Conservation (phyloP, 768 basidiomycete genomes). For the Leccinum arenicola region DNA sequence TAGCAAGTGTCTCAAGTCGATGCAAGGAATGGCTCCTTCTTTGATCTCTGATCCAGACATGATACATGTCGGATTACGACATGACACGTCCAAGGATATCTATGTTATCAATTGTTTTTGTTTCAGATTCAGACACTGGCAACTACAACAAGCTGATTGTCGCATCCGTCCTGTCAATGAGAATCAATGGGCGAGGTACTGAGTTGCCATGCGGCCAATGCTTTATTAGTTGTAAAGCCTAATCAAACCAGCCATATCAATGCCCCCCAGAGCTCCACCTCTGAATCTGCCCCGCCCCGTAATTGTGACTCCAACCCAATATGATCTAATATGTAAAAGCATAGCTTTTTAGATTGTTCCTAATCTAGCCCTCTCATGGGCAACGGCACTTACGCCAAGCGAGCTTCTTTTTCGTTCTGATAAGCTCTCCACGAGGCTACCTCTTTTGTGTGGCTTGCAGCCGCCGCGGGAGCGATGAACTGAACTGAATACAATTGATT, state of each 20-base stretch:
- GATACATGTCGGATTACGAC: constrained; percentile 7
- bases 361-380: background rate
- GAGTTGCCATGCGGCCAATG: background rate
- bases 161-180: background rate
- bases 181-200: background rate
- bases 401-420: background rate
- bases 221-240: background rate
- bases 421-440: background rate
- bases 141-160: background rate
- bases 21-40: background rate
- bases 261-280: background rate
- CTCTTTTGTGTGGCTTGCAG: background rate
- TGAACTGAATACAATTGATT: background rate
- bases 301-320: background rate
- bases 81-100: background rate
- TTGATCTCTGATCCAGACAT: constrained; percentile 7
- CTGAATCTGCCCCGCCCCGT: background rate
- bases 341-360: background rate
- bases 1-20: constrained; percentile 12
- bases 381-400: background rate
- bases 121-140: constrained; percentile 5
- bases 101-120: background rate
- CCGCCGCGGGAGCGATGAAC: background rate
- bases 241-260: background rate
- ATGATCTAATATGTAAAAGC: background rate